Base-by-base conservation (phyloP, 345 rosid species). In the Crucihimalaya himalaica region DNA sequence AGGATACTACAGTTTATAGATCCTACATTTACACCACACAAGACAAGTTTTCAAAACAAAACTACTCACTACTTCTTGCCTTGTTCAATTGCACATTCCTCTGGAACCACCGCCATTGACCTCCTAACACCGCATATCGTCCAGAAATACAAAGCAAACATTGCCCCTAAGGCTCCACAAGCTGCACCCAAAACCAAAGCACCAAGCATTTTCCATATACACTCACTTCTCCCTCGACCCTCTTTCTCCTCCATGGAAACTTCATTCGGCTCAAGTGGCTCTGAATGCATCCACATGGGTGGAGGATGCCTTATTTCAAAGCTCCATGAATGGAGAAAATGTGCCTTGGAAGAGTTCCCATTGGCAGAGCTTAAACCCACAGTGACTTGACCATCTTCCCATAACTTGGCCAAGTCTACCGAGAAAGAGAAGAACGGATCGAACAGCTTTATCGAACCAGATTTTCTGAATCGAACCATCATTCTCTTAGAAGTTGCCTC, bases 261-360 rank as follows among this genome's bases (percentile, higher is more conserved):
- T 63, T 70, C 82, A 62, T 60, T 32, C 0, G 95, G 98, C 75
- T 84, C 81, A 76, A 88, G 62, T 5, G 95, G 96, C 67, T 74
- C 74, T 4, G 98, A 87, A 72, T 88, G 97, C 91, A 85, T 83
- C 96, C 86, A 87, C 27, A 71, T 80, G 0, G 88, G 91, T 73
- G 85, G 86, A 72, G 78, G 51, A 13, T 27, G 65, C 77, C 87
- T 75, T 13, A 78, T 68, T 72, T 76, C 74, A 76, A 91, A 87
- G 78, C 78, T 85, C 97, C 98, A 94, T 2, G 83, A 85, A 71
- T 86, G 77, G 42, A 91, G 72, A 48, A 53, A 77, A 81, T 90
- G 87, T 56, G 67, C 16, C 3, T 84, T 89, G 11, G 85, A 78
- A 7, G 92, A 86, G 73, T 83, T 83, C 29, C 87, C 78, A 72